Evolutionary conservation across 2,329 filamentous ascomycete species (phyloP).

Genomic region (Rhexocercosporidium sp.): DNA sequence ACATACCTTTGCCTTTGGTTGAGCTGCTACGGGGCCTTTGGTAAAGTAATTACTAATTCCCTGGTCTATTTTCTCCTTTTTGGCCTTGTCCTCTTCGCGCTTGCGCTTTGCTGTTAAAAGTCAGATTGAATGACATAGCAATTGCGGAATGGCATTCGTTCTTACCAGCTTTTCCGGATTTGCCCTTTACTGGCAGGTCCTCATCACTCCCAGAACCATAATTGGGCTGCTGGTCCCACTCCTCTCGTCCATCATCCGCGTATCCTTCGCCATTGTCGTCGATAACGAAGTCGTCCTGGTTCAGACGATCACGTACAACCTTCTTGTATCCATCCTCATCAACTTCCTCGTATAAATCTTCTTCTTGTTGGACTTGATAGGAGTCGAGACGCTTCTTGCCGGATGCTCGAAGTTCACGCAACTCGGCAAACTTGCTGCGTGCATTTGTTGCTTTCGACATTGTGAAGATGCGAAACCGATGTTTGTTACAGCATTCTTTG

Average conservation of each 20-base stretch:
- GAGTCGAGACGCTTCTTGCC: slow-evolving; percentile 90
- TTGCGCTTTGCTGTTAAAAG: slow-evolving; percentile 74
- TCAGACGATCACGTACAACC: slow-evolving; percentile 84
- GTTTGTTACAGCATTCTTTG: slow-evolving; percentile 26
- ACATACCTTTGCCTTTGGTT: slow-evolving; percentile 80
- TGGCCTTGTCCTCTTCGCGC: slow-evolving; percentile 84
- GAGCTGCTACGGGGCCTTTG: slow-evolving; percentile 68
- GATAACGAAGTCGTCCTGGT: slow-evolving; percentile 97
- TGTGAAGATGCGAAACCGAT: slow-evolving; percentile 21
- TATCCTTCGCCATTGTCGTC: slow-evolving; percentile 98
- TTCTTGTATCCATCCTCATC: slow-evolving; percentile 98
- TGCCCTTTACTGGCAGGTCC: slow-evolving; percentile 57
- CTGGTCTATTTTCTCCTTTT: slow-evolving; percentile 84
- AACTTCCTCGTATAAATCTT: slow-evolving; percentile 91
- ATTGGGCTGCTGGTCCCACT: slow-evolving; percentile 73
- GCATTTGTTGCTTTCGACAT: slow-evolving; percentile 43
- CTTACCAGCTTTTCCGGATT: slow-evolving; percentile 49
- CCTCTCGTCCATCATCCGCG: slow-evolving; percentile 93
- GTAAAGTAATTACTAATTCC: slow-evolving; percentile 96
- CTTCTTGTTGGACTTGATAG: slow-evolving; percentile 85
- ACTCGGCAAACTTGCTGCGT: slow-evolving; percentile 69
- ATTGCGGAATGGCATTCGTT: neutral
- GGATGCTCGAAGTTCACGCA: slow-evolving; percentile 81
- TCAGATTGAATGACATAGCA: neutral
- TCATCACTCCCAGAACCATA: slow-evolving; percentile 80